Evolutionary conservation across 192 early-diverging fungal genomes (phyloP).

Genomic region (Allomyces javanicus): DNA sequence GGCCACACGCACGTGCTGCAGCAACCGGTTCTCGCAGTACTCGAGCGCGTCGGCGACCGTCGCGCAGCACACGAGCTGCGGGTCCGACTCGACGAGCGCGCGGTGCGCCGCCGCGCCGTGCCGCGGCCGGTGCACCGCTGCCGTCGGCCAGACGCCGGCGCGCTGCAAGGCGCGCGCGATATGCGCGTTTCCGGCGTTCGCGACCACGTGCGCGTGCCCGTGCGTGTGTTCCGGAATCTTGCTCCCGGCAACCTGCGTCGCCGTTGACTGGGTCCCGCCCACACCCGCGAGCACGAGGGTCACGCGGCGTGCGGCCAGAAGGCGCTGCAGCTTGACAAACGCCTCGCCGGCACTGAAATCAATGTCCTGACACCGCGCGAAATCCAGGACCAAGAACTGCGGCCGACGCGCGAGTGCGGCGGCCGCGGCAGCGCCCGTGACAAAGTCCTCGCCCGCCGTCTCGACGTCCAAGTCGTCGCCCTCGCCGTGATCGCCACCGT

Average conservation of each 20-base stretch:
- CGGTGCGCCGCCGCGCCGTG: neutral
- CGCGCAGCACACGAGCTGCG: conserved; percentile 52
- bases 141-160: neutral
- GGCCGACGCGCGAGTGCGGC: conserved; percentile 17
- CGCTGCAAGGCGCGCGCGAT: neutral
- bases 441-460: too few relatives aligned
- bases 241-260: neutral
- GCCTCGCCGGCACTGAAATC: conserved; percentile 83
- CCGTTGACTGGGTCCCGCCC: conserved; percentile 28
- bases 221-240: neutral
- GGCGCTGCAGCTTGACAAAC: conserved; percentile 64
- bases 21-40: conserved; percentile 79
- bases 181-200: conserved; percentile 1
- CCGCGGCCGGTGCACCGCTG: conserved; percentile 11
- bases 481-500: neutral
- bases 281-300: conserved; percentile 69
- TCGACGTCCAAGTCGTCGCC: neutral
- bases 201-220: neutral
- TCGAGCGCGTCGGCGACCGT: conserved; percentile 76
- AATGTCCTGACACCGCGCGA: conserved; percentile 62
- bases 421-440: too few relatives aligned
- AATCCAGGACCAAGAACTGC: conserved; percentile 74
- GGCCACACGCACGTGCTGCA: conserved; percentile 53
- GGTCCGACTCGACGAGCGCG: conserved; percentile 9
- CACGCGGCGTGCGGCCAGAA: conserved; percentile 43